Evolutionary conservation across 176 grass and related monocot genomes (phyloP).

Genomic region (Phragmites australis): DNA sequence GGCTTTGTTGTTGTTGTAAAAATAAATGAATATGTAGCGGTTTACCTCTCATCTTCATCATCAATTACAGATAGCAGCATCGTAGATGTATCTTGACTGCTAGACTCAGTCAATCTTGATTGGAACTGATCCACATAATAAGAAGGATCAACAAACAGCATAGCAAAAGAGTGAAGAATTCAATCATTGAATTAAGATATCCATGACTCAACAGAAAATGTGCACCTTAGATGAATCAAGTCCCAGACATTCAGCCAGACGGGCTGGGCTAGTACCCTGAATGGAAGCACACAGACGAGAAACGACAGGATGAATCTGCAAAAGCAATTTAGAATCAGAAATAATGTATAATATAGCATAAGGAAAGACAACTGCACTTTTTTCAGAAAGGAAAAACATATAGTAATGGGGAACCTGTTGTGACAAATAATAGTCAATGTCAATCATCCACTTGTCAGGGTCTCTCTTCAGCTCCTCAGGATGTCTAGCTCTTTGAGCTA

Average conservation of each 20-base stretch:
- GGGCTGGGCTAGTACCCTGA: conserved; percentile 93
- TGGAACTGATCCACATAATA: conserved; percentile 63
- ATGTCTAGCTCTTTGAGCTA: conserved; percentile 97
- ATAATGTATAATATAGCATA: not conserved
- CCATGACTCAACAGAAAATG: conserved; percentile 3
- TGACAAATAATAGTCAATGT: conserved; percentile 93
- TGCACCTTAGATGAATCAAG: conserved; percentile 96
- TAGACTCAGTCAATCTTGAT: conserved; percentile 56
- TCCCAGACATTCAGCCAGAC: conserved; percentile 92
- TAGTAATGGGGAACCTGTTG: conserved; percentile 66
- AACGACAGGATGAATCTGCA: conserved; percentile 97
- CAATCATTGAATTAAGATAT: conserved; percentile 18
- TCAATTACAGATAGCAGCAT: conserved; percentile 73
- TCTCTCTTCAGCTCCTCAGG: conserved; percentile 87
- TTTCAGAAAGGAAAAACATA: not conserved
- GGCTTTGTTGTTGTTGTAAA: too few species aligned
- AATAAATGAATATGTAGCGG: conserved; percentile 30
- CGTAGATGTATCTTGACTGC: conserved; percentile 66
- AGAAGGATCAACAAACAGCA: conserved; percentile 39
- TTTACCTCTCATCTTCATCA: conserved; percentile 78
- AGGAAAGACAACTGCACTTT: conserved; percentile 16
- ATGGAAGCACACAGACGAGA: conserved; percentile 95
- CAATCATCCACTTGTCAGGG: conserved; percentile 75
- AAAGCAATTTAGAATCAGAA: conserved; percentile 41
- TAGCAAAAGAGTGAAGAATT: not conserved